phyloP scores from a whole-genome alignment of 2,329 filamentous ascomycete genomes.

The Monosporascus sp. region DNA sequence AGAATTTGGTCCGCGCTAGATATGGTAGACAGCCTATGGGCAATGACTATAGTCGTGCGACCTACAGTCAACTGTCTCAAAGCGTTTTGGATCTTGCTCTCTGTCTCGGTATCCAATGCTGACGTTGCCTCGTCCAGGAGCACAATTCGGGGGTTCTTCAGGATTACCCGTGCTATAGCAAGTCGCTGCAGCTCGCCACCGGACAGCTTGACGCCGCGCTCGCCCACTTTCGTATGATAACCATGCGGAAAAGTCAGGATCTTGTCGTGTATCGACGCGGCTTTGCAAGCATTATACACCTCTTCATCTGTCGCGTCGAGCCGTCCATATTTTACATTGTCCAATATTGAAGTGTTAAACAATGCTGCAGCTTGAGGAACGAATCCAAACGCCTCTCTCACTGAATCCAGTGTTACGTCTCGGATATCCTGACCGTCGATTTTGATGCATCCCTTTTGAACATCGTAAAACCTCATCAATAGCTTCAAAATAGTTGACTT shows the following conservation, averaged over 20 bases:
- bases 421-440: constrained; percentile 58
- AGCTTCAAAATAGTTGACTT: constrained; percentile 60
- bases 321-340: constrained; percentile 60
- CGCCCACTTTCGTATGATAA: constrained; percentile 42
- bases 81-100: constrained; percentile 39
- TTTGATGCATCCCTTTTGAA: constrained; percentile 45
- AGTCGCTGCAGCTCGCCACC: constrained; percentile 47
- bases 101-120: constrained; percentile 40
- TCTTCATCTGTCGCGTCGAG: constrained; percentile 57
- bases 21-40: constrained; percentile 36
- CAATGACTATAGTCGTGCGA: constrained; percentile 48
- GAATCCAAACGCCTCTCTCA: constrained; percentile 55
- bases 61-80: constrained; percentile 39
- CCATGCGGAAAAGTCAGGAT: constrained; percentile 53
- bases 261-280: constrained; percentile 60
- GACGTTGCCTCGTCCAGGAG: constrained; percentile 48
- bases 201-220: constrained; percentile 42
- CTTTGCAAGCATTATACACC: constrained; percentile 53
- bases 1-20: constrained; percentile 49
- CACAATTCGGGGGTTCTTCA: constrained; percentile 23
- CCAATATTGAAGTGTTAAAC: constrained; percentile 59
- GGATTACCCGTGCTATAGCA: constrained; percentile 37
- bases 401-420: constrained; percentile 49
- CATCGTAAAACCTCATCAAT: constrained; percentile 56
- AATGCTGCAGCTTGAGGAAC: constrained; percentile 61